A percentile compares a stretch with the other conserved stretches of the same genome.
Conservation (phyloP, 2,329 filamentous ascomycete species). For the Dryadomyces quercivorus region DNA sequence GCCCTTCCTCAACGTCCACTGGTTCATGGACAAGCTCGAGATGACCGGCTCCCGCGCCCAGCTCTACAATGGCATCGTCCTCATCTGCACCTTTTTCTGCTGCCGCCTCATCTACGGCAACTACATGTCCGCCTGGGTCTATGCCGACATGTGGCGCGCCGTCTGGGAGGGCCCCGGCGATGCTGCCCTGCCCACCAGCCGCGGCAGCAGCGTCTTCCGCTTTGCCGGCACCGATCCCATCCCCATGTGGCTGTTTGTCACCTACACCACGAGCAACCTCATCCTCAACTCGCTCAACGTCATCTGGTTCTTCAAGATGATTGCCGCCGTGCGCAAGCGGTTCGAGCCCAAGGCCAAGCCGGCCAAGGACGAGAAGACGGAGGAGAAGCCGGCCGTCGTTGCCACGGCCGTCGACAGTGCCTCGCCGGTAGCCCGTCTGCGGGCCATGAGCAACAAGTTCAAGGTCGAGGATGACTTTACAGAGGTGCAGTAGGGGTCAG, state of each 20-base stretch:
- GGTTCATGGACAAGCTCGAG: slow-evolving; percentile 80
- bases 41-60: slow-evolving; percentile 65
- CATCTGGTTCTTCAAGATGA: slow-evolving; percentile 83
- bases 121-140: slow-evolving; percentile 57
- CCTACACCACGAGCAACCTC: slow-evolving; percentile 60
- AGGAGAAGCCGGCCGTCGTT: slow-evolving; percentile 8
- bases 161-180: slow-evolving; percentile 30
- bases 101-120: slow-evolving; percentile 70
- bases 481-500: slow-evolving; percentile 10
- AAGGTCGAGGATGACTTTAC: slow-evolving; percentile 13
- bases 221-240: slow-evolving; percentile 40
- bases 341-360: slow-evolving; percentile 40
- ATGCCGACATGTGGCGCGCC: slow-evolving; percentile 54
- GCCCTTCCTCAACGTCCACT: slow-evolving; percentile 79
- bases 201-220: slow-evolving; percentile 25
- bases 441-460: slow-evolving; percentile 10
- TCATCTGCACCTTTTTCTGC: slow-evolving; percentile 63
- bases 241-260: slow-evolving; percentile 55
- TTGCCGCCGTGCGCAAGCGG: slow-evolving; percentile 63
- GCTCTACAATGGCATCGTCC: slow-evolving; percentile 63
- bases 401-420: slow-evolving; percentile 2
- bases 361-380: slow-evolving; percentile 10
- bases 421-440: slow-evolving; percentile 12
- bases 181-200: slow-evolving; percentile 18
- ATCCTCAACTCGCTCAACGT: slow-evolving; percentile 66